Conservation (phyloP, 176 grass and related monocot species). For the Cocos nucifera region DNA sequence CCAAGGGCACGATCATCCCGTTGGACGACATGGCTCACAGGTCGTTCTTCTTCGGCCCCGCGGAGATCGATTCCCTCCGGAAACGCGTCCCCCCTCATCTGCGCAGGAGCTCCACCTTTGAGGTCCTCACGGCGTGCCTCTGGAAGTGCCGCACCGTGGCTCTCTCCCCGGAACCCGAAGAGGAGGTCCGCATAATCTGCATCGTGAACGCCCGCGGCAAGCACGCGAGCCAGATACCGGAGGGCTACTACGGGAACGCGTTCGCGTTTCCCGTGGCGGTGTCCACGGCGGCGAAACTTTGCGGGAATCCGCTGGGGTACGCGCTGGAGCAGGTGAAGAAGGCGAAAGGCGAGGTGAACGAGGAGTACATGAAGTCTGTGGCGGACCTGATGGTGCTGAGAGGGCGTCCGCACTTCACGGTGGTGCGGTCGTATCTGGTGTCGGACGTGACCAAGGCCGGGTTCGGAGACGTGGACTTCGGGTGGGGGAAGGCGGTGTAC, state of each 20-base stretch:
- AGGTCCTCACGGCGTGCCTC: slow-evolving; percentile 59
- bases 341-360: slow-evolving; percentile 49
- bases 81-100: slow-evolving; percentile 29
- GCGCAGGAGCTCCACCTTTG: slow-evolving; percentile 51
- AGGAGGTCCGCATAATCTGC: slow-evolving; percentile 78
- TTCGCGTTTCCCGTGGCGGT: slow-evolving; percentile 66
- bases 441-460: slow-evolving; percentile 60
- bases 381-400: slow-evolving; percentile 61
- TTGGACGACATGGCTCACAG: slow-evolving; percentile 65
- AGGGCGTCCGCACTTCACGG: slow-evolving; percentile 55
- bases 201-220: slow-evolving; percentile 57
- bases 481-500: slow-evolving; percentile 68
- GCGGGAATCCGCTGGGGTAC: slow-evolving; percentile 34
- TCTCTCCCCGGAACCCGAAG: slow-evolving; percentile 40
- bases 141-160: slow-evolving; percentile 73
- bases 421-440: slow-evolving; percentile 54
- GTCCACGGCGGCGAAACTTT: slow-evolving; percentile 31
- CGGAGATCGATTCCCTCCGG: slow-evolving; percentile 35
- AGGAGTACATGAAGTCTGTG: slow-evolving; percentile 55
- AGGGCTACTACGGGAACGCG: slow-evolving; percentile 75
- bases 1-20: slow-evolving; percentile 58
- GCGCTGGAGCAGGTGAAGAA: slow-evolving; percentile 52
- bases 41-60: slow-evolving; percentile 64
- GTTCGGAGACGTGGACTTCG: slow-evolving; percentile 68
- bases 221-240: slow-evolving; percentile 24